Conservation (phyloP, 495 filamentous ascomycete species). For the Bacidia rubella region DNA sequence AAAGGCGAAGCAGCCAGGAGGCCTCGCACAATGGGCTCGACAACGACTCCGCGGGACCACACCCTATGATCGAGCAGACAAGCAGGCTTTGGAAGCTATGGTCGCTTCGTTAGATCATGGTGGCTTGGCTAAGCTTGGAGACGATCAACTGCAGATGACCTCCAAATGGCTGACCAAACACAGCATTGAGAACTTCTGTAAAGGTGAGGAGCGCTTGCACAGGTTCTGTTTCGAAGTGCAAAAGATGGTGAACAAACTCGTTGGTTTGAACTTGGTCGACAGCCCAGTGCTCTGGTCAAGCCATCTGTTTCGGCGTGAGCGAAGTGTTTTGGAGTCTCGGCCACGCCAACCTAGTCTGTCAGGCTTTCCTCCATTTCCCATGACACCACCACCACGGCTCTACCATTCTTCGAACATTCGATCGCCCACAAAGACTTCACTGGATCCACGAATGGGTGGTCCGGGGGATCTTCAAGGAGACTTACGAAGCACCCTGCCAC, state of each 20-base stretch:
- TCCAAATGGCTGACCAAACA: slow-evolving; percentile 70
- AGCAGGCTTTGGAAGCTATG: slow-evolving; percentile 77
- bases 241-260: slow-evolving; percentile 70
- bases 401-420: not conserved
- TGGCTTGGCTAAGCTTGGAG: slow-evolving; percentile 87
- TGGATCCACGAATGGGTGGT: not conserved
- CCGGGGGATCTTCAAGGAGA: not conserved
- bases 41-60: slow-evolving; percentile 14
- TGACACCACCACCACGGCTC: not conserved
- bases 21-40: slow-evolving; percentile 17
- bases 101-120: slow-evolving; percentile 73
- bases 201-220: slow-evolving; percentile 89
- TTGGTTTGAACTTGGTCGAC: slow-evolving; percentile 74
- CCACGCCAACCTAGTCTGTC: slow-evolving; percentile 17
- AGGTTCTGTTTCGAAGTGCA: slow-evolving; percentile 87
- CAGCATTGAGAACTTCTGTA: slow-evolving; percentile 85
- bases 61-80: slow-evolving; percentile 41
- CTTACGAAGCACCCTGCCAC: not conserved
- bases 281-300: slow-evolving; percentile 89
- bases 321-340: slow-evolving; percentile 57
- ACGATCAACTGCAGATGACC: slow-evolving; percentile 84
- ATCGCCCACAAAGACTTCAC: not conserved
- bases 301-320: slow-evolving; percentile 71
- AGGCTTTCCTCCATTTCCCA: not conserved
- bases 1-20: slow-evolving; percentile 28